Conservation (phyloP, 306 rosid species). For the Inga leiocalycina region DNA sequence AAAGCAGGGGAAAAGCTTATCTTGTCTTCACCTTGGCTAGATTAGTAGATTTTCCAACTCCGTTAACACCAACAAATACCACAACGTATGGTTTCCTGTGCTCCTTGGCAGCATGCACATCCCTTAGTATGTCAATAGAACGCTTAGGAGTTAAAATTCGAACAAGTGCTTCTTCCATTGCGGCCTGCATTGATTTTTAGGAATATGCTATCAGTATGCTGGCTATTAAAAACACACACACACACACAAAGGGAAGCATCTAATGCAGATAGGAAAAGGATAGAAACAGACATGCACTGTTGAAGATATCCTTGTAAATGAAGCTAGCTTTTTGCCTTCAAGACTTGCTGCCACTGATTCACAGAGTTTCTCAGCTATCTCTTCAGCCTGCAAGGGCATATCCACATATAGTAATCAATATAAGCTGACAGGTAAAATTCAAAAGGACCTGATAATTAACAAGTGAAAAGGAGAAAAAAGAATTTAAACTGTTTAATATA, state of each 20-base stretch:
- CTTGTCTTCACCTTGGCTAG: constrained; percentile 76
- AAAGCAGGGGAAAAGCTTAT: neutral
- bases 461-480: constrained; percentile 2
- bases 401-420: constrained; percentile 31
- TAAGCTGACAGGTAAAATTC: constrained; percentile 17
- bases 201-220: constrained; percentile 21
- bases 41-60: constrained; percentile 98
- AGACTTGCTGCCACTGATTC: constrained; percentile 99
- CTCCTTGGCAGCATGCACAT: constrained; percentile 91
- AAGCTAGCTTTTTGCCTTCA: constrained; percentile 91
- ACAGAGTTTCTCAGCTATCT: constrained; percentile 97
- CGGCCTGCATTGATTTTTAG: constrained; percentile 55
- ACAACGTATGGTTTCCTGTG: constrained; percentile 95
- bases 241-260: neutral
- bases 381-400: constrained; percentile 73
- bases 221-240: neutral
- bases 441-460: constrained; percentile 8
- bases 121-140: constrained; percentile 94
- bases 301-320: constrained; percentile 95
- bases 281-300: constrained; percentile 79
- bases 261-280: constrained; percentile 15
- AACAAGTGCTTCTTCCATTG: constrained; percentile 97
- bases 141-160: constrained; percentile 94
- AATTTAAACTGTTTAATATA: neutral
- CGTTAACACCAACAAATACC: constrained; percentile 96